These are phyloP conservation scores for Pichia sp. DNA, from an alignment of 1,139 yeast species.

Conservation along the genomic window DNA sequence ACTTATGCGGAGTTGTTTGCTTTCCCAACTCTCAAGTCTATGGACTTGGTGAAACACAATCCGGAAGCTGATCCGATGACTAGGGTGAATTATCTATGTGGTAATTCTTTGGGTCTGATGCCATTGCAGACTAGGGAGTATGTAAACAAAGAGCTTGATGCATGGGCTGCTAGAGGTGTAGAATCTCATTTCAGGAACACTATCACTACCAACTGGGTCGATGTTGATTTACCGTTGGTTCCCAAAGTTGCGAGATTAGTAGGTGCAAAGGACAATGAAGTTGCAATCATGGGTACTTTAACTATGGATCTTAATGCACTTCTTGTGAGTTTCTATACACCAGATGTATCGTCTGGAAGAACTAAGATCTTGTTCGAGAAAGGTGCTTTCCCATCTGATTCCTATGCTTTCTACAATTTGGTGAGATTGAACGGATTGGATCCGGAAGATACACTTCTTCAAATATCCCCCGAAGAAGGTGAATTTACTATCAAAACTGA, in stretches of 20 bases:
- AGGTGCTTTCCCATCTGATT: conserved; percentile 88
- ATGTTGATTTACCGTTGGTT: conserved; percentile 68
- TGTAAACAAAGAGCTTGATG: conserved; percentile 59
- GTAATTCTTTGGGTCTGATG: conserved; percentile 88
- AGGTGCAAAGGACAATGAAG: conserved; percentile 67
- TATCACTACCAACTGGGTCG: conserved; percentile 63
- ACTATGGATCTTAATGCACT: conserved; percentile 74
- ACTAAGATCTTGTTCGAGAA: conserved; percentile 76
- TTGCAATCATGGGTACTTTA: conserved; percentile 81
- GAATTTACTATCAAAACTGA: conserved; percentile 54
- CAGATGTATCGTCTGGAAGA: conserved; percentile 37
- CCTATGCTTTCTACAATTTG: conserved; percentile 74
- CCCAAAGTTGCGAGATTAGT: conserved; percentile 66
- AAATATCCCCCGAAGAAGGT: conserved; percentile 50
- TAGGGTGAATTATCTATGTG: conserved; percentile 60
- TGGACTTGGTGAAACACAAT: conserved; percentile 19
- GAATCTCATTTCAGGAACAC: conserved; percentile 64
- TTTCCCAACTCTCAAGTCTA: conserved; percentile 26
- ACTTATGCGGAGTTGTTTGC: conserved; percentile 19
- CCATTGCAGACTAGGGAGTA: conserved; percentile 57
- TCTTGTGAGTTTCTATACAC: conserved; percentile 67
- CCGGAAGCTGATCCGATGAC: conserved; percentile 3
- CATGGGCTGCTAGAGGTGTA: conserved; percentile 78
- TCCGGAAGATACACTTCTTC: conserved; percentile 55
- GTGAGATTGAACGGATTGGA: conserved; percentile 53